A percentile compares a stretch with the other conserved stretches of the same genome.
Conservation (phyloP, 345 rosid species). For the Salix exigua region DNA sequence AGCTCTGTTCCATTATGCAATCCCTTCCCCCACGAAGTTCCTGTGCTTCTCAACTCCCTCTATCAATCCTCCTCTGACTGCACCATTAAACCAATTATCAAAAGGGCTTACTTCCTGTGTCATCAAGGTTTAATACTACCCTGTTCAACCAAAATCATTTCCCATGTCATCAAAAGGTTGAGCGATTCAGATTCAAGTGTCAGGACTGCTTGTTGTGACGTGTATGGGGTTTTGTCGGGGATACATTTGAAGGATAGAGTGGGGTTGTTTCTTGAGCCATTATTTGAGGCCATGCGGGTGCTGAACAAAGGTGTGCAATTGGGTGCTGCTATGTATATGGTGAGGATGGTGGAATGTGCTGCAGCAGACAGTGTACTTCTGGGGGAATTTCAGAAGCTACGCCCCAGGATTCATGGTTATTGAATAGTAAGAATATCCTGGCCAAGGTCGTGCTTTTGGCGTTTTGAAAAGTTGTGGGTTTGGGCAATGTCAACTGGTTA, state of each 20-base stretch:
- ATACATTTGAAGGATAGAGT: constrained; percentile 12
- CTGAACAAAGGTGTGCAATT: constrained; percentile 18
- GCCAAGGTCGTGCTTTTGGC: constrained; percentile 11
- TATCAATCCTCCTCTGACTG: constrained; percentile 15
- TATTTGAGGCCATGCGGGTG: constrained; percentile 7
- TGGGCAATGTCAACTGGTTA: neutral
- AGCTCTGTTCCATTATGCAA: constrained; percentile 7
- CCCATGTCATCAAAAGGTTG: constrained; percentile 18
- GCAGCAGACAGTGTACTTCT: neutral
- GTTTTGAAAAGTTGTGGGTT: constrained; percentile 17
- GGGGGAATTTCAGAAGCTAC: constrained; percentile 12
- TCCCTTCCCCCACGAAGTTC: constrained; percentile 10
- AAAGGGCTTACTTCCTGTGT: constrained; percentile 15
- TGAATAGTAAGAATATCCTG: constrained; percentile 11
- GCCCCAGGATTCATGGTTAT: constrained; percentile 12
- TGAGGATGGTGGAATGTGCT: constrained; percentile 12
- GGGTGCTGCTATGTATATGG: constrained; percentile 22
- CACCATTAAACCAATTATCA: constrained; percentile 13
- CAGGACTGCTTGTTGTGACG: constrained; percentile 15
- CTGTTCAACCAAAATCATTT: constrained; percentile 1
- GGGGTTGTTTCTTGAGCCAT: constrained; percentile 12
- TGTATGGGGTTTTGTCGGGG: constrained; percentile 18
- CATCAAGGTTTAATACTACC: constrained; percentile 9
- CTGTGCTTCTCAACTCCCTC: constrained; percentile 17
- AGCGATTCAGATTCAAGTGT: constrained; percentile 21